Evolutionary conservation across 2,329 filamentous ascomycete species (phyloP).

Genomic region (Colletotrichum theobromicola): DNA sequence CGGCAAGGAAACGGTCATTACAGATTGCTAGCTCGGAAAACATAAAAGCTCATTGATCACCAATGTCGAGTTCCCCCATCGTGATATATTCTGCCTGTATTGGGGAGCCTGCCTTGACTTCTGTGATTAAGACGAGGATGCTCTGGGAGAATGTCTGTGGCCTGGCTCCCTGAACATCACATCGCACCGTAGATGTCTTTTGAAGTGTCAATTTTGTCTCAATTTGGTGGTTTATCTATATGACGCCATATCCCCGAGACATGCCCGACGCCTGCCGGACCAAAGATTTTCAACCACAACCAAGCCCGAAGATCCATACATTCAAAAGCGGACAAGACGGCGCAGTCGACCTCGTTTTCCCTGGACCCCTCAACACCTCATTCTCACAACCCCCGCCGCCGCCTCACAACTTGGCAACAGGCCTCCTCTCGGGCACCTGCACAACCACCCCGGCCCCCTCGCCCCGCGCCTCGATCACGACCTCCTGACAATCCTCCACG

Average conservation of each 20-base stretch:
- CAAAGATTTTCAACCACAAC: neutral
- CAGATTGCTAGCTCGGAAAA: neutral
- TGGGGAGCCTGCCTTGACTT: too few relatives aligned
- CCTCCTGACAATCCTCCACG: constrained; percentile 88
- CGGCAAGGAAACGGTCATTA: neutral
- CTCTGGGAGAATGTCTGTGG: neutral
- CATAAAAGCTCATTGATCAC: constrained; percentile 6
- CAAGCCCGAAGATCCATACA: neutral
- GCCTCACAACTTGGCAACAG: constrained; percentile 15
- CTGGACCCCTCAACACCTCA: neutral
- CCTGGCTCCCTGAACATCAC: neutral
- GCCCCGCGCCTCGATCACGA: constrained; percentile 43
- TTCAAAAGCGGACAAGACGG: neutral
- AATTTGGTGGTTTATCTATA: neutral
- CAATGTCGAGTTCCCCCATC: neutral
- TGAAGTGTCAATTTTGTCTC: neutral
- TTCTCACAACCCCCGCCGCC: neutral
- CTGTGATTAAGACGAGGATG: too few relatives aligned
- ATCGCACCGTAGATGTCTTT: neutral
- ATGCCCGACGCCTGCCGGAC: neutral
- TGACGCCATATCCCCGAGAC: neutral
- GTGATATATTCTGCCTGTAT: neutral
- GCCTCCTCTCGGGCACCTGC: constrained; percentile 29
- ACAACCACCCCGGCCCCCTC: constrained; percentile 47
- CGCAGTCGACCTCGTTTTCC: neutral